Evolutionary conservation across 129 eudicot genomes (phyloP), one percentile per base, ranked within the genome.

Genomic region (Saposhnikovia divaricata): DNA sequence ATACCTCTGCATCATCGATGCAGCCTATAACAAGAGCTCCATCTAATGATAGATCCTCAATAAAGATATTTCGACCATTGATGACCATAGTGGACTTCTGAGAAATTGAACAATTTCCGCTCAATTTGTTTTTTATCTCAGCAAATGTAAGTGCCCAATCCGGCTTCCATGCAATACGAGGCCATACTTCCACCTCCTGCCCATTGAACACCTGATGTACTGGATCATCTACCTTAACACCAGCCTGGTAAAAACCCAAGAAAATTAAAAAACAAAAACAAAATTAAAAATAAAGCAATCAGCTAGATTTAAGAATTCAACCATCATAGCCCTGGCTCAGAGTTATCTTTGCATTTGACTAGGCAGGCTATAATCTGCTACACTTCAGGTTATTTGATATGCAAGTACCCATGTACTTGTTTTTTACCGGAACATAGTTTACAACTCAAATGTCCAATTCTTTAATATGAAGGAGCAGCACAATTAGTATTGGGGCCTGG

Each of bases 171-270:
- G 85, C 86, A 66, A 90, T n/a, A 43, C 93, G 96, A 12, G 99
- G 87, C 97, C 97, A 96, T 50, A 92, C 93, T 53, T 96, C 97
- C 77, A 96, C 99, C 84, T 96, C 96, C 86, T 96, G 99, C 47
- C 95, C 97, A 51, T 96, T 92, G 77, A 90, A 96, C 74, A 87
- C 86, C 51, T 82, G 83, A 13, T 72, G 76, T 42, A 81, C 89
- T 72, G 99, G 98, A 84, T 92, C 95, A 79, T 87, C 97, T 51
- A 92, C 77, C 83, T 87, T 81, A 44, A 89, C 95, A 77, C 99
- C 98, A 79, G 90, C 98, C 98, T 95, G 86, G 74, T 39, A 81
- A 44, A 78, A 75, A 78, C 75, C 48, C 76, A n/a, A 48, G 18
- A 78, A 63, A 31, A 0, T 27, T 12, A 28, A 4, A 31, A 69